Evolutionary conservation across 345 rosid genomes (phyloP), one percentile per base, ranked within the genome.

Genomic region (Hypericum androsaemum): DNA sequence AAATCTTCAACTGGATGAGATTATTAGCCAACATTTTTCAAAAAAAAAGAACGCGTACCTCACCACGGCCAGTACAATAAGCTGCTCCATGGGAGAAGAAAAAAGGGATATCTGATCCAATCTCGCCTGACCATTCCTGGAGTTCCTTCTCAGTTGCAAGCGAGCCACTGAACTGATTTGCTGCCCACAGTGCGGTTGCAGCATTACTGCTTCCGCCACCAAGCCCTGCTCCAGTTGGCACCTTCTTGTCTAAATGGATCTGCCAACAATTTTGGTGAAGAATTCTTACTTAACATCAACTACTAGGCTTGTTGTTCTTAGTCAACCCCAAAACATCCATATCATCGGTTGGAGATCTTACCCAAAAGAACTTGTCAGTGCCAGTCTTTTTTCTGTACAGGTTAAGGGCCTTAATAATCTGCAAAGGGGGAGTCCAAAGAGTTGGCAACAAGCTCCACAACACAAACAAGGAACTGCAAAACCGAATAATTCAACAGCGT

Each of bases 141-240:
- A 92, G 98, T 49, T 92, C 90, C 53, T 83, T 80, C 74, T 92
- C 95, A 10, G 86, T 72, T 38, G 77, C 98, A 59, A 65, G 52
- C 71, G 76, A 60, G 38, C 95, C 86, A 62, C 75, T 81, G 70
- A 88, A 81, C 71, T 83, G 83, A 74, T 92, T 92, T 43, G 95
- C 98, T 6, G 96, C 98, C 98, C 98, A 92, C 36, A 92, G 88
- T 22, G 98, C 96, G 35, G 96, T 92, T 41, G 96, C 96, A 54
- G 96, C 98, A 77, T 92, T 88, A 69, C 96, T 83, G 66, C 95
- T 88, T 62, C 98, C 98, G 69, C 98, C 96, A 46, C 94, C 96
- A 41, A 92, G 94, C 32, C 96, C 98, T 35, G 95, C 96, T 32
- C 98, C 98, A 0, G 88, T 81, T 13, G 96, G 96, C 61, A 85